These are phyloP conservation scores for Coemansia sp. DNA, from an alignment of 192 early-diverging fungal genomes.

Conservation along the genomic window DNA sequence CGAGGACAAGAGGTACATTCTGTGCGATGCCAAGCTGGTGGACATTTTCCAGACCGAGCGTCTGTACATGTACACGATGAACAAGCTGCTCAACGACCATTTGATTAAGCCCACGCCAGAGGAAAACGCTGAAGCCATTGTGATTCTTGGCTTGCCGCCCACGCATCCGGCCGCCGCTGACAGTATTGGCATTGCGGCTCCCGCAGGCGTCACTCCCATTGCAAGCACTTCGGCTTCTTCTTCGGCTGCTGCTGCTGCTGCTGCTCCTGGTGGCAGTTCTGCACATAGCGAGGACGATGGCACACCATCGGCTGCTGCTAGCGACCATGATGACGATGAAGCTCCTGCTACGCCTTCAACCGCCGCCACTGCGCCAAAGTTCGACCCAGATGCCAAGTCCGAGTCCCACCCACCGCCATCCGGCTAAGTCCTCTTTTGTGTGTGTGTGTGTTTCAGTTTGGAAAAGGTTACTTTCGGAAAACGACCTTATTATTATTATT, in stretches of 20 bases:
- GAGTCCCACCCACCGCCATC: background rate
- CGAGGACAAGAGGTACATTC: conserved; percentile 53
- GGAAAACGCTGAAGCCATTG: conserved; percentile 45
- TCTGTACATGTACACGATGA: conserved; percentile 58
- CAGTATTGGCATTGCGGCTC: conserved; percentile 14
- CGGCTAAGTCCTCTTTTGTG: background rate
- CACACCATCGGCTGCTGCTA: conserved; percentile 1
- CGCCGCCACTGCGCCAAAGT: background rate
- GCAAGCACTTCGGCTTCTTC: background rate
- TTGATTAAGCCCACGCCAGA: conserved; percentile 50
- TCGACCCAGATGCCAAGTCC: background rate
- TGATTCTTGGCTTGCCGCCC: conserved; percentile 34
- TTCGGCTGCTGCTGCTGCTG: background rate
- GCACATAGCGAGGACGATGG: background rate
- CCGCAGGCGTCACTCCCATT: background rate
- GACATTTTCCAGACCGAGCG: conserved; percentile 37
- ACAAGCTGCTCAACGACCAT: conserved; percentile 56
- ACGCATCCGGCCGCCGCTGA: conserved; percentile 34
- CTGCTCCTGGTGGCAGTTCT: background rate
- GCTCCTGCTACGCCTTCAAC: background rate
- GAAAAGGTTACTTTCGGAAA: background rate
- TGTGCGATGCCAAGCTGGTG: conserved; percentile 53
- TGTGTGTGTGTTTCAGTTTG: background rate
- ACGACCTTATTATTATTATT: background rate
- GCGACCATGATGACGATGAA: conserved; percentile 17